Base-by-base conservation (phyloP, 139 green algal genomes). In the Tetraselmis chui region DNA sequence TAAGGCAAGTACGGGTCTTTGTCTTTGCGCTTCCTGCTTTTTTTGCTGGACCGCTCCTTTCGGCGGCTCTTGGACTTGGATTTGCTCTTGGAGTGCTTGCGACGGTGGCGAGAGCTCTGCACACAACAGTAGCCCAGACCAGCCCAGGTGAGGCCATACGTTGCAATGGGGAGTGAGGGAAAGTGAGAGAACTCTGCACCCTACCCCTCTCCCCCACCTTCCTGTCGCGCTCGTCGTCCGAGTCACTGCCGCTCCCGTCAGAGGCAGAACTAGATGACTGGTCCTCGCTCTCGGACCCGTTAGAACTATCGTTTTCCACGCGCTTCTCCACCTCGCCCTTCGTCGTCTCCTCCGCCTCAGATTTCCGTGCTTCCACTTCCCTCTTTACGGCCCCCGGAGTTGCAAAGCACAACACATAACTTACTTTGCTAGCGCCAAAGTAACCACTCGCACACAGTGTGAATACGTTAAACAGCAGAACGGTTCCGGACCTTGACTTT, bases 1-100 rank as follows among this genome's bases (percentile, higher is more conserved):
- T n/a, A n/a, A n/a, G n/a, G n/a, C n/a, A n/a, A n/a, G n/a, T n/a
- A n/a, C n/a, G n/a, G n/a, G n/a, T n/a, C n/a, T 74, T 78, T 86
- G 74, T 79, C 76, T 25, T 79, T 85, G n/a, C 83, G 27, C 45
- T 32, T 30, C 78, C 84, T 88, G 76, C 76, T 78, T 23, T 83
- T 77, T 32, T 82, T 80, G 75, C 80, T 79, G 23, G 76, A 67
- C 11, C 45, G 45, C 45, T 67, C 45, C 45, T 67, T 67, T 5
- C 45, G 45, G 11, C 45, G 45, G 45, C 45, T 77, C 32, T 84
- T 84, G 27, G 75, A 28, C 30, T 80, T 78, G 23, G 75, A 29
- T 1, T 80, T 0, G 32, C 18, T 31, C 29, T 30, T 78, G 2
- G 30, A 27, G 32, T 81, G 81, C 23, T 32, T 80, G 28, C 81